Conservation (phyloP, 176 grass and related monocot species). For the Phoenix dactylifera region DNA sequence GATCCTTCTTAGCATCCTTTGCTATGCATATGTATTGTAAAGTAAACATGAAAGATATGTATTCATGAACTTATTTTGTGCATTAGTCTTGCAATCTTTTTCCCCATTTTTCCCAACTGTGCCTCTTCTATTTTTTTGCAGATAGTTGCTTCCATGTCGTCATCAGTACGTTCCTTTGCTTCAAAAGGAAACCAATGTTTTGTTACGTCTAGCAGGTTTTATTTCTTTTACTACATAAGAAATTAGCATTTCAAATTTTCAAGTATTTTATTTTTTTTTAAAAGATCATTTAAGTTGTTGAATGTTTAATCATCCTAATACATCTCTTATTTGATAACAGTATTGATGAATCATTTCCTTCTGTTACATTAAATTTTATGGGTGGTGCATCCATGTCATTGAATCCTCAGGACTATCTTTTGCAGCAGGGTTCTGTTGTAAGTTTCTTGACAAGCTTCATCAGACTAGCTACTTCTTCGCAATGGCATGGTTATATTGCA, state of each 20-base stretch:
- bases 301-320: too few relatives aligned
- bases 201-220: conserved; percentile 74
- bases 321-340: conserved; percentile 22
- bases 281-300: too few relatives aligned
- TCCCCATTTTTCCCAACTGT: too few relatives aligned
- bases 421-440: conserved; percentile 70
- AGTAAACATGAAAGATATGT: too few relatives aligned
- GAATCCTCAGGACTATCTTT: conserved; percentile 91
- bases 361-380: conserved; percentile 68
- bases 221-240: conserved; percentile 4
- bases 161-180: conserved; percentile 44
- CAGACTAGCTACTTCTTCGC: too few relatives aligned
- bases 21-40: too few relatives aligned
- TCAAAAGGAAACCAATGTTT: conserved; percentile 82
- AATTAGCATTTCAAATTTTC: too few relatives aligned
- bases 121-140: conserved; percentile 14
- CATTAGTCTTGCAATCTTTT: too few relatives aligned
- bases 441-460: conserved; percentile 15
- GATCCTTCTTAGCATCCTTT: too few relatives aligned
- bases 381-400: conserved; percentile 71
- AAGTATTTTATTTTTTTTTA: too few relatives aligned
- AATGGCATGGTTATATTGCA: too few relatives aligned
- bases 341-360: conserved; percentile 81
- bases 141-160: conserved; percentile 60
- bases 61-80: too few relatives aligned